These are phyloP conservation scores for Scedosporium boydii DNA, from an alignment of 2,329 filamentous ascomycete species.

Conservation along the genomic window DNA sequence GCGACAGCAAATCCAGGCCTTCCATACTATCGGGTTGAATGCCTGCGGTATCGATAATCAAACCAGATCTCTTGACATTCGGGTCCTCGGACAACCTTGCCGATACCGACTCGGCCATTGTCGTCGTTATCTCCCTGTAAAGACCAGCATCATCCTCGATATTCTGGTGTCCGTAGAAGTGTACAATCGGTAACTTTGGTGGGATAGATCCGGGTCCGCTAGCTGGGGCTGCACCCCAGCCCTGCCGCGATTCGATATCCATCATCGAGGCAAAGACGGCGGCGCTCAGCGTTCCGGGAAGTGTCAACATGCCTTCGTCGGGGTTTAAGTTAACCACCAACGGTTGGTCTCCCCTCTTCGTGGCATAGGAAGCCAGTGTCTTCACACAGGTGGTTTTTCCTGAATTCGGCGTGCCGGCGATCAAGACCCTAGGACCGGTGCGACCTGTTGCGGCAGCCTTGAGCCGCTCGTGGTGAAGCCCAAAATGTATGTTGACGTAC, in stretches of 20 bases:
- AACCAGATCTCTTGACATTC: conserved; percentile 60
- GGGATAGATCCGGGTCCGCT: conserved; percentile 82
- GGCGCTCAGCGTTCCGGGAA: conserved; percentile 76
- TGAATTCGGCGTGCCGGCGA: conserved; percentile 67
- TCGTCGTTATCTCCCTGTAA: conserved; percentile 65
- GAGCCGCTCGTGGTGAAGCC: conserved; percentile 64
- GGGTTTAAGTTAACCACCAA: conserved; percentile 80
- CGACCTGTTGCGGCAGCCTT: conserved; percentile 37
- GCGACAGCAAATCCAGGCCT: conserved; percentile 67
- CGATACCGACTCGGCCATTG: conserved; percentile 69
- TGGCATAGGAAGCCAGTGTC: conserved; percentile 70
- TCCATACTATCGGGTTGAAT: conserved; percentile 55
- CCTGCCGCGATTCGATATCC: conserved; percentile 69
- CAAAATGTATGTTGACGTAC: conserved; percentile 80
- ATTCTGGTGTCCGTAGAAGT: conserved; percentile 70
- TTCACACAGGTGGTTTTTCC: conserved; percentile 80
- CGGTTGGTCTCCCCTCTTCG: conserved; percentile 63
- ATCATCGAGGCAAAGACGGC: conserved; percentile 81
- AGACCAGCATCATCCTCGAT: conserved; percentile 63
- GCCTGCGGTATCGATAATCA: conserved; percentile 78
- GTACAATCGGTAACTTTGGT: conserved; percentile 85
- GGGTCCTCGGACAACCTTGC: conserved; percentile 69
- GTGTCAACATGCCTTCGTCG: conserved; percentile 64
- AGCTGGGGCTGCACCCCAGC: conserved; percentile 84
- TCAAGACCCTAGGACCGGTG: conserved; percentile 70